A percentile compares a stretch with the other conserved stretches of the same genome.
Conservation (phyloP, 225 moss, liverwort and hornwort genomes). For the Takakia lepidozioides region DNA sequence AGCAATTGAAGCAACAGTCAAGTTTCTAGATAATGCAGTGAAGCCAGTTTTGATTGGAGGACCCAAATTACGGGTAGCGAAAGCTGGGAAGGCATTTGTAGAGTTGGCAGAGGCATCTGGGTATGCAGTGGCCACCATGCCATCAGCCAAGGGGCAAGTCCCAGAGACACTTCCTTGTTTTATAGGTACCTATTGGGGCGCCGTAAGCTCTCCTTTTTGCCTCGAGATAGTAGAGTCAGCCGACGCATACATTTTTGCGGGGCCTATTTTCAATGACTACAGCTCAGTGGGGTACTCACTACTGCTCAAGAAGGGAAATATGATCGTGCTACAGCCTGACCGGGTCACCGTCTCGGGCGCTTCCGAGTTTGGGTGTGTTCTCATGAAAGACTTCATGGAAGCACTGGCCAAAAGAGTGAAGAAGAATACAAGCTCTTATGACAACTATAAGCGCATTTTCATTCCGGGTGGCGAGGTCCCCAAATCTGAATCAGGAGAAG, state of each 20-base stretch:
- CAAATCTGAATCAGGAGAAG: slow-evolving; percentile 14
- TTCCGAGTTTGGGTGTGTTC: slow-evolving; percentile 31
- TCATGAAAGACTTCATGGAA: slow-evolving; percentile 31
- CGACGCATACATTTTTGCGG: slow-evolving; percentile 34
- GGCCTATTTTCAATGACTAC: slow-evolving; percentile 41
- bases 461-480: slow-evolving; percentile 24
- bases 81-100: slow-evolving; percentile 17
- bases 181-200: slow-evolving; percentile 46
- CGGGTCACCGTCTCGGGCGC: slow-evolving; percentile 26
- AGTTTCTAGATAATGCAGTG: slow-evolving; percentile 25
- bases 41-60: slow-evolving; percentile 43
- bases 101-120: slow-evolving; percentile 31
- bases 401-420: slow-evolving; percentile 16
- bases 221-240: slow-evolving; percentile 43
- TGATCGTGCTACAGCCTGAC: slow-evolving; percentile 33
- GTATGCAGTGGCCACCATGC: slow-evolving; percentile 39
- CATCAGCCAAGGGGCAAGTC: slow-evolving; percentile 33
- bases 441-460: slow-evolving; percentile 33
- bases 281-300: slow-evolving; percentile 51
- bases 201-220: slow-evolving; percentile 37
- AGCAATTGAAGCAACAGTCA: slow-evolving; percentile 30
- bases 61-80: slow-evolving; percentile 25
- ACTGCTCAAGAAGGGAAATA: slow-evolving; percentile 27
- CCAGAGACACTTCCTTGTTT: slow-evolving; percentile 32
- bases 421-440: slow-evolving; percentile 31